Evolutionary conservation across 2,329 filamentous ascomycete genomes (phyloP).

Genomic region (Neonectria ditissima): DNA sequence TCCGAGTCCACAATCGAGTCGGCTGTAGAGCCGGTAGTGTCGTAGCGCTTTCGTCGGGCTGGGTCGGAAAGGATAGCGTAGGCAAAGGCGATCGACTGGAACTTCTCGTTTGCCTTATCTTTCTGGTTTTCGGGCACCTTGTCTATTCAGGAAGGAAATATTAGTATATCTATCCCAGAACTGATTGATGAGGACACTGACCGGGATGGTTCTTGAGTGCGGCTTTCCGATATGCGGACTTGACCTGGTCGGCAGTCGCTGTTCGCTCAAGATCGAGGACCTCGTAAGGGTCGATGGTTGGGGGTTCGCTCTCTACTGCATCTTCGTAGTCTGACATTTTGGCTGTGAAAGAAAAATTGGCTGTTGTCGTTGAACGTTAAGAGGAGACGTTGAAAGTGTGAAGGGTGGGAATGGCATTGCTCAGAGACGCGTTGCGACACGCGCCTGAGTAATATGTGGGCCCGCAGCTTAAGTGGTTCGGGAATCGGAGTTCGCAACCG

Average conservation of each 20-base stretch:
- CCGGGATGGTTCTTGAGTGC: conserved; percentile 89
- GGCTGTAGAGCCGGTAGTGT: conserved; percentile 88
- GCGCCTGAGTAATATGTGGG: conserved; percentile 35
- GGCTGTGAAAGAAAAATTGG: too few species aligned
- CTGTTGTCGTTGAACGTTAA: conserved; percentile 26
- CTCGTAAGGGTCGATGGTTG: conserved; percentile 80
- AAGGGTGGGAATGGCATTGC: not conserved
- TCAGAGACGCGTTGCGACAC: conserved; percentile 40
- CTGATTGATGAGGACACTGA: conserved; percentile 54
- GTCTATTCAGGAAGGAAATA: conserved; percentile 62
- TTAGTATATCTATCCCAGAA: conserved; percentile 29
- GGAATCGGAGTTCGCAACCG: conserved; percentile 36
- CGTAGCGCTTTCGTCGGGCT: conserved; percentile 84
- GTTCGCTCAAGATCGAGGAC: conserved; percentile 77
- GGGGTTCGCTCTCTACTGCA: conserved; percentile 67
- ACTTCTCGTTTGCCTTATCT: conserved; percentile 79
- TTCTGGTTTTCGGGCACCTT: conserved; percentile 79
- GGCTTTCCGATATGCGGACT: conserved; percentile 89
- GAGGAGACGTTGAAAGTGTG: conserved; percentile 19
- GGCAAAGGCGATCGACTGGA: conserved; percentile 92
- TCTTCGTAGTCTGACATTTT: conserved; percentile 66
- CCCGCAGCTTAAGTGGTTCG: conserved; percentile 41
- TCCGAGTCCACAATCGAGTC: conserved; percentile 82
- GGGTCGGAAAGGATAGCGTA: conserved; percentile 93
- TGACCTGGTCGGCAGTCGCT: conserved; percentile 84